Evolutionary conservation across 306 rosid genomes (phyloP).

Genomic region (Potentilla sterilis): DNA sequence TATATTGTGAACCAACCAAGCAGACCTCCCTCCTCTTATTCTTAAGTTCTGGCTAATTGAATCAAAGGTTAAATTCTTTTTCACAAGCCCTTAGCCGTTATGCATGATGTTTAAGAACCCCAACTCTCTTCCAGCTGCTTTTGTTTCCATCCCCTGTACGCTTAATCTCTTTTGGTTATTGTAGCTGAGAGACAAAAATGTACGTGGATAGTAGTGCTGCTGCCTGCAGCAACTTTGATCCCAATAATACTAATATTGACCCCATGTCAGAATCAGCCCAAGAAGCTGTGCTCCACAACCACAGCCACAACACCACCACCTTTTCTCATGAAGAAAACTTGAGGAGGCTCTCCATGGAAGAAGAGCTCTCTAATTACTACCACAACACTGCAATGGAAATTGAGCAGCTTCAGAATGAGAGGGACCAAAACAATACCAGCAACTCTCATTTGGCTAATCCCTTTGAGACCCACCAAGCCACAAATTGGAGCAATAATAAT

Average conservation of each 20-base stretch:
- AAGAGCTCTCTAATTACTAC: conserved; percentile 50
- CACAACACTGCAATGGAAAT: conserved; percentile 34
- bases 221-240: conserved; percentile 60
- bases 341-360: conserved; percentile 52
- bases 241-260: conserved; percentile 20
- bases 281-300: conserved; percentile 17
- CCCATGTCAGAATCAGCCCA: conserved; percentile 40
- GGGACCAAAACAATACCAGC: conserved; percentile 28
- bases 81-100: background rate
- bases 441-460: conserved; percentile 24
- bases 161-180: background rate
- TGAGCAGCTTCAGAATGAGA: conserved; percentile 38
- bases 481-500: conserved; percentile 28
- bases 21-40: background rate
- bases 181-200: conserved; percentile 26
- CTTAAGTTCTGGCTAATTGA: background rate
- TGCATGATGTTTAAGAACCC: background rate
- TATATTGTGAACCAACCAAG: conserved; percentile 9
- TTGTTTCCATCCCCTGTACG: background rate
- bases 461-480: conserved; percentile 4
- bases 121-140: background rate
- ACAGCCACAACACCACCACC: conserved; percentile 16
- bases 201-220: conserved; percentile 23
- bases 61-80: background rate
- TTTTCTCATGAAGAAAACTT: conserved; percentile 41